A percentile compares a stretch with the other conserved stretches of the same genome.
Evolutionary conservation across 305 asterid genomes (phyloP).

Genomic region (Solanum hybrid): DNA sequence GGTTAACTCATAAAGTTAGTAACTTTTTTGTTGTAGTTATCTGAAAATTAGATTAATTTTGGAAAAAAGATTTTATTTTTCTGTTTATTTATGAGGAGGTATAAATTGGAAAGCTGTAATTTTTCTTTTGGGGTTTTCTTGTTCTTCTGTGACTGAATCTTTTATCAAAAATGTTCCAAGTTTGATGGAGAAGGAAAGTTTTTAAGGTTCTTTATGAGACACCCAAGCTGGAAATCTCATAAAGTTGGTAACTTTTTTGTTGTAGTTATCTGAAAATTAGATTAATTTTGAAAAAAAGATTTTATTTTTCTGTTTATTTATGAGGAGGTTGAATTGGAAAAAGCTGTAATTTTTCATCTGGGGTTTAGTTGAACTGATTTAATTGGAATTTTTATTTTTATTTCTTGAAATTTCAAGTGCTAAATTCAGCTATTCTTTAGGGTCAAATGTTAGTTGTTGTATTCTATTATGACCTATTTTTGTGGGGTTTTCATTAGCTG

Average conservation of each 20-base stretch:
- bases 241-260: not conserved
- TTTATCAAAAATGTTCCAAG: constrained; percentile 6
- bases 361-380: not conserved
- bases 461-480: not conserved
- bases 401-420: not conserved
- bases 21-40: not conserved
- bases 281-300: not conserved
- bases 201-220: not conserved
- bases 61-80: not conserved
- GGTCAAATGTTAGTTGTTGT: constrained; percentile 15
- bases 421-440: not conserved
- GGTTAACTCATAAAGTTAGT: not conserved
- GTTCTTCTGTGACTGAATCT: constrained; percentile 4
- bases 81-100: not conserved
- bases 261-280: not conserved
- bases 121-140: not conserved
- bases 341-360: not conserved
- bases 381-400: not conserved
- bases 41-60: not conserved
- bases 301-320: not conserved
- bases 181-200: constrained; percentile 17
- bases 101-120: not conserved
- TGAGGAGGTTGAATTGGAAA: not conserved
- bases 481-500: not conserved
- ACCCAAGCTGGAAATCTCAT: not conserved